A percentile compares a stretch with the other conserved stretches of the same genome.
phyloP scores from a whole-genome alignment of 768 basidiomycete genomes.

The Rhodotorula graminis region DNA sequence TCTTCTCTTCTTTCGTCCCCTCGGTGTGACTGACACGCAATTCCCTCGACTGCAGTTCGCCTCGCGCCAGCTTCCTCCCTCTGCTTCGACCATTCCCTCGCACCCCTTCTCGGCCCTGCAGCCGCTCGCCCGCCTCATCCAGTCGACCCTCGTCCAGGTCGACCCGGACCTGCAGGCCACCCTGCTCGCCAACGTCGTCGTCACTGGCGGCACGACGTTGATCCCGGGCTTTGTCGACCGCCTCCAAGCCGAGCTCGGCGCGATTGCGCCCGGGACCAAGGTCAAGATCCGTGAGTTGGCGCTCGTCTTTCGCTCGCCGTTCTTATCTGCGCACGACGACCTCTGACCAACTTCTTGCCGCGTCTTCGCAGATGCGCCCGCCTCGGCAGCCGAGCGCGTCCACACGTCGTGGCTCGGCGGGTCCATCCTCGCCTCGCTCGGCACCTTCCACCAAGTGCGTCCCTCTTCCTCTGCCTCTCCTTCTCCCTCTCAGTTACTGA shows the following conservation, averaged over 20 bases:
- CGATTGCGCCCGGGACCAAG: slow-evolving; percentile 74
- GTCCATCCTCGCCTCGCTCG: slow-evolving; percentile 85
- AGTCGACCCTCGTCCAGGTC: slow-evolving; percentile 70
- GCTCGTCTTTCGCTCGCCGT: background rate
- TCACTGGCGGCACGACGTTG: slow-evolving; percentile 88
- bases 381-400: slow-evolving; percentile 79
- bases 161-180: slow-evolving; percentile 88
- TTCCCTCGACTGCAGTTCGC: slow-evolving; percentile 38
- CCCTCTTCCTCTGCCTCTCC: slow-evolving; percentile 42
- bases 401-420: slow-evolving; percentile 96
- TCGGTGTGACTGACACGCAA: background rate
- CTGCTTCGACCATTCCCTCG: slow-evolving; percentile 46
- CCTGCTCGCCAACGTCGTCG: slow-evolving; percentile 85
- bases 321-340: too few species aligned
- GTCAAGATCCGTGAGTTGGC: slow-evolving; percentile 32
- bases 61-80: slow-evolving; percentile 44
- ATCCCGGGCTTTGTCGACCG: slow-evolving; percentile 82
- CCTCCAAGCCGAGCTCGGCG: slow-evolving; percentile 66
- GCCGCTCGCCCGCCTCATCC: slow-evolving; percentile 65
- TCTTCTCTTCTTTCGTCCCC: too few species aligned
- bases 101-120: slow-evolving; percentile 47
- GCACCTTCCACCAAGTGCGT: slow-evolving; percentile 76
- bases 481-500: background rate
- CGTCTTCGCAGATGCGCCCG: slow-evolving; percentile 60
- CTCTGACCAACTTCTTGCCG: too few species aligned